phyloP scores from a whole-genome alignment of 2,329 filamentous ascomycete genomes.

The Nectriaceae sp. region DNA sequence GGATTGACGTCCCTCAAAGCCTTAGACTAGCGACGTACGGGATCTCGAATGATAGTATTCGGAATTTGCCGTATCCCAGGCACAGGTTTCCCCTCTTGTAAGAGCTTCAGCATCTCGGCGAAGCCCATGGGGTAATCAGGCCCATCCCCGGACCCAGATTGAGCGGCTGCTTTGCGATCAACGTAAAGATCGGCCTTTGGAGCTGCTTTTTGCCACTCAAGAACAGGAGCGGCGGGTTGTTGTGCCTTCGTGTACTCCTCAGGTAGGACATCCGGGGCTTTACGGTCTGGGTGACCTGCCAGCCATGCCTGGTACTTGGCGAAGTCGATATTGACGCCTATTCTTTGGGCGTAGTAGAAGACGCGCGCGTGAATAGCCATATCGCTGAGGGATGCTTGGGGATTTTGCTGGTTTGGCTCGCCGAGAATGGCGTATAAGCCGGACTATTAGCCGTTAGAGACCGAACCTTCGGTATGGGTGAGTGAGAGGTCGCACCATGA shows the following conservation, averaged over 20 bases:
- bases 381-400: slow-evolving; percentile 53
- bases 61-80: slow-evolving; percentile 89
- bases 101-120: slow-evolving; percentile 81
- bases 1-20: not conserved
- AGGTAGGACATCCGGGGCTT: slow-evolving; percentile 38
- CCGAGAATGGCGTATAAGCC: slow-evolving; percentile 67
- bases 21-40: slow-evolving; percentile 50
- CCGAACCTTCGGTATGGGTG: not conserved
- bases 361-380: slow-evolving; percentile 67
- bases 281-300: slow-evolving; percentile 34
- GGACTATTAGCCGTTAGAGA: slow-evolving; percentile 37
- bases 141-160: slow-evolving; percentile 37
- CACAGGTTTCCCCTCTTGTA: slow-evolving; percentile 79
- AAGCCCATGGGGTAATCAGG: slow-evolving; percentile 82
- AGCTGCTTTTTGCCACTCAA: slow-evolving; percentile 52
- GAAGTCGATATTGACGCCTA: slow-evolving; percentile 62
- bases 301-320: slow-evolving; percentile 68
- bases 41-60: slow-evolving; percentile 71
- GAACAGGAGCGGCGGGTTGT: slow-evolving; percentile 15
- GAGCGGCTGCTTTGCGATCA: slow-evolving; percentile 36
- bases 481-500: slow-evolving; percentile 52
- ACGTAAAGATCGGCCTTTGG: slow-evolving; percentile 50
- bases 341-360: slow-evolving; percentile 63
- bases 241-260: slow-evolving; percentile 27
- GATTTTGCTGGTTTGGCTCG: slow-evolving; percentile 42